Base-by-base conservation (phyloP, 2,329 filamentous ascomycete genomes). In the Hortaea werneckii region DNA sequence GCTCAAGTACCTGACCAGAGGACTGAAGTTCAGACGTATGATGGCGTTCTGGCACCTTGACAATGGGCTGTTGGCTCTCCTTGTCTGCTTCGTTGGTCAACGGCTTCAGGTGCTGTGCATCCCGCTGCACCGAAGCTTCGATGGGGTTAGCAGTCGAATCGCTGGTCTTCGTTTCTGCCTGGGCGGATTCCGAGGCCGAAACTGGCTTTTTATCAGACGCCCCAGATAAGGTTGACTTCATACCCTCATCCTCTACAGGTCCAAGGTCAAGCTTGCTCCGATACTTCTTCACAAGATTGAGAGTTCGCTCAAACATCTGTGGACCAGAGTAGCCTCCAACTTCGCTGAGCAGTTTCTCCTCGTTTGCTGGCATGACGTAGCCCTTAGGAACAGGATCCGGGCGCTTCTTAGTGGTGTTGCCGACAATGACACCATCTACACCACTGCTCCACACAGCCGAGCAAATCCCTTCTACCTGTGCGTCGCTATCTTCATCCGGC, bases 401-500 rank as follows among this genome's bases (percentile, higher is more conserved):
- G 38, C 92, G 77, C 53, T 82, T 78, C 68, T 92, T 94, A 2
- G 92, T 98, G 0, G 92, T 98, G 71, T 98, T 98, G 8, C 90
- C 92, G 4, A 98, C 90, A 51, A 98, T 95, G 32, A 98, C 80
- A 28, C 92, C 92, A 57, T 95, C 89, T 1, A 96, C 89, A 5
- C 89, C 89, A 49, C 85, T 87, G 54, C 74, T 73, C 72, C 80
- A 84, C 9, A 95, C 82, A 0, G 89, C 89, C 56, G 88, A 79
- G 50, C 87, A 90, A 46, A 98, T 94, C 6, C 89, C 92, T 37
- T 82, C 77, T 50, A 98, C 79, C 63, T 98, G 88, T 46, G 80
- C 73, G 43, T 88, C 81, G 13, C 83, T 80, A 63, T 95, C 87
- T 68, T 96, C 92, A 57, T 98, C 92, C 0, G 92, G 92, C 48